Evolutionary conservation across 192 early-diverging fungal genomes (phyloP).

Genomic region (Irineochytrium annulatum): DNA sequence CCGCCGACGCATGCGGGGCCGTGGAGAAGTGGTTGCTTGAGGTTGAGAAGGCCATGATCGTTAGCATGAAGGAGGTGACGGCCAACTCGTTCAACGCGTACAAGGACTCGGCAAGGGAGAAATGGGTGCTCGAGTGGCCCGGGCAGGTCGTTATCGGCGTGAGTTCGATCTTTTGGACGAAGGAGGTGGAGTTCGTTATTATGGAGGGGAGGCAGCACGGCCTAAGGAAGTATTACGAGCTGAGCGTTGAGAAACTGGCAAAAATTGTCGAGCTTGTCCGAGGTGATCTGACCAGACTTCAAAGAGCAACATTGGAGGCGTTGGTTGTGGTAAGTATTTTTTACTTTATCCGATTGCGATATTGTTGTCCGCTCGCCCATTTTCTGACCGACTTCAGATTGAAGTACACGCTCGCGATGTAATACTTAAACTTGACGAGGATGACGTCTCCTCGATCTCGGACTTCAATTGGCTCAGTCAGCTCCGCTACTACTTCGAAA

Average conservation of each 20-base stretch:
- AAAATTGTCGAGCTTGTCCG: conserved; percentile 57
- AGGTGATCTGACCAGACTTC: conserved; percentile 47
- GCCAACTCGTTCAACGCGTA: conserved; percentile 36
- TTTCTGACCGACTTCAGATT: conserved; percentile 32
- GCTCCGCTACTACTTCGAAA: conserved; percentile 58
- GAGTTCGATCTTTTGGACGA: conserved; percentile 57
- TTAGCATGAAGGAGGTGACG: conserved; percentile 43
- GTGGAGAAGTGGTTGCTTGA: conserved; percentile 58
- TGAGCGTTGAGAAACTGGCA: conserved; percentile 40
- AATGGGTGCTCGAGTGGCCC: conserved; percentile 62
- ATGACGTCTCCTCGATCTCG: conserved; percentile 30
- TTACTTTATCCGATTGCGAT: not conserved
- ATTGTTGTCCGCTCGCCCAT: not conserved
- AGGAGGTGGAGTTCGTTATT: conserved; percentile 53
- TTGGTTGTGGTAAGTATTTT: conserved; percentile 49
- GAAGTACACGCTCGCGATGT: conserved; percentile 62
- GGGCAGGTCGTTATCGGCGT: conserved; percentile 58
- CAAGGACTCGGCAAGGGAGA: conserved; percentile 41
- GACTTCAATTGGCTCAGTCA: conserved; percentile 59
- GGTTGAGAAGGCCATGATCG: conserved; percentile 54
- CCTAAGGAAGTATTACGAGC: conserved; percentile 46
- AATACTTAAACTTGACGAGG: conserved; percentile 42
- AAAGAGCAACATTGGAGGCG: conserved; percentile 49
- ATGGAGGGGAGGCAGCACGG: conserved; percentile 40
- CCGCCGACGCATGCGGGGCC: conserved; percentile 47